Percentiles rank a stretch among this genome's conserved stretches.
These are phyloP conservation scores for Acanthamoeba culbertsoni DNA, from an alignment of 208 protist species.

Conservation along the genomic window DNA sequence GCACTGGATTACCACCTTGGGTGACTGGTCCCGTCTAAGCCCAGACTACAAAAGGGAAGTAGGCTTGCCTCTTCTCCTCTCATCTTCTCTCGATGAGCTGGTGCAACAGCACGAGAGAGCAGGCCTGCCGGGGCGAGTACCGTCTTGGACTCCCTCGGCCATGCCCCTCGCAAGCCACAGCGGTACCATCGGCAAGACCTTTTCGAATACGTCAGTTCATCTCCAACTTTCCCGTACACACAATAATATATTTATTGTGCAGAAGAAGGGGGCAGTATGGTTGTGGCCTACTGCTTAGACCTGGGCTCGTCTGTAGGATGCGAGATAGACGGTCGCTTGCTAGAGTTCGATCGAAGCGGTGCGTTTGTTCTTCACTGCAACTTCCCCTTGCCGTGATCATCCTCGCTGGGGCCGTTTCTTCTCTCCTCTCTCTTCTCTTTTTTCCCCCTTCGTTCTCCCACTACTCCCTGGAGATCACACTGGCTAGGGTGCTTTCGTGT, in stretches of 20 bases:
- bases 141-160: too few species aligned
- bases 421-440: background rate
- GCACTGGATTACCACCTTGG: slow-evolving; percentile 22
- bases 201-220: too few species aligned
- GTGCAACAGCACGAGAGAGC: background rate
- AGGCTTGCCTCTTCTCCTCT: background rate
- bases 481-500: too few species aligned
- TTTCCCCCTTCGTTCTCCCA: background rate
- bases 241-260: background rate
- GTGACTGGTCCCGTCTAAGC: background rate
- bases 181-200: too few species aligned
- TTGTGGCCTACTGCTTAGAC: background rate
- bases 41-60: background rate
- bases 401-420: too few species aligned
- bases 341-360: background rate
- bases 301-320: background rate
- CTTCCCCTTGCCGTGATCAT: background rate
- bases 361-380: background rate
- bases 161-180: too few species aligned
- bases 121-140: background rate
- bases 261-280: background rate
- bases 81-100: background rate
- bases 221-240: background rate
- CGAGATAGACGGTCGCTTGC: background rate
- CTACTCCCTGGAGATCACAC: background rate